Conservation (phyloP, 1,284 basidiomycete genomes). For the Amylostereum areolatum region DNA sequence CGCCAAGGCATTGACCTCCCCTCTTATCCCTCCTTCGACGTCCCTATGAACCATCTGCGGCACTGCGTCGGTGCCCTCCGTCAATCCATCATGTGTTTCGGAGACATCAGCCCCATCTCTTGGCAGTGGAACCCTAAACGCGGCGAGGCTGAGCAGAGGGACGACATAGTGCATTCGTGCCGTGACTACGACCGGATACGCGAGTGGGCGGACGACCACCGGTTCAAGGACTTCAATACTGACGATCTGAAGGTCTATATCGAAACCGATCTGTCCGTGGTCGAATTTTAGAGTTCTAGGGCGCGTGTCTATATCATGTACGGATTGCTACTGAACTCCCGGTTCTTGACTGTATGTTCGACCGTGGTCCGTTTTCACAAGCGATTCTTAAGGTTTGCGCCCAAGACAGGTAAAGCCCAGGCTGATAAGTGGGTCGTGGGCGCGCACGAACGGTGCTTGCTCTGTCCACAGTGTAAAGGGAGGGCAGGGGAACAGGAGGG, state of each 20-base stretch:
- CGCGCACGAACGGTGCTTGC: too few species aligned
- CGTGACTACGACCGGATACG: slow-evolving; percentile 18
- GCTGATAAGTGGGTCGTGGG: too few species aligned
- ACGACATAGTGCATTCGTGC: slow-evolving; percentile 14
- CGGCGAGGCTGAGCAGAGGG: slow-evolving; percentile 3
- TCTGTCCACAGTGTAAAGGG: too few species aligned
- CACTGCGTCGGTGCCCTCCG: slow-evolving; percentile 23
- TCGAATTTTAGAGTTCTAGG: too few species aligned
- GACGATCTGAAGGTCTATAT: background rate
- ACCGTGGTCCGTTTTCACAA: too few species aligned
- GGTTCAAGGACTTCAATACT: slow-evolving; percentile 1
- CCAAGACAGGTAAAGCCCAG: too few species aligned
- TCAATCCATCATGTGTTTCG: slow-evolving; percentile 20
- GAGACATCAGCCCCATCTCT: slow-evolving; percentile 19
- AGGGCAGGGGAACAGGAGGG: too few species aligned
- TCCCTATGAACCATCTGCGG: slow-evolving; percentile 13
- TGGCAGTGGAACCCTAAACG: slow-evolving; percentile 17
- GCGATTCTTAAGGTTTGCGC: too few species aligned
- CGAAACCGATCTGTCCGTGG: too few species aligned
- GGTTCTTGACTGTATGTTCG: too few species aligned
- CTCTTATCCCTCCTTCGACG: slow-evolving; percentile 3
- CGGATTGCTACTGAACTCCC: too few species aligned
- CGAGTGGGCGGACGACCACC: slow-evolving; percentile 18
- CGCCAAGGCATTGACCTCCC: slow-evolving; percentile 1
- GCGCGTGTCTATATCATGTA: too few species aligned